These are phyloP conservation scores for Osmanthus fragrans DNA, from an alignment of 257 asterid species.

Conservation along the genomic window DNA sequence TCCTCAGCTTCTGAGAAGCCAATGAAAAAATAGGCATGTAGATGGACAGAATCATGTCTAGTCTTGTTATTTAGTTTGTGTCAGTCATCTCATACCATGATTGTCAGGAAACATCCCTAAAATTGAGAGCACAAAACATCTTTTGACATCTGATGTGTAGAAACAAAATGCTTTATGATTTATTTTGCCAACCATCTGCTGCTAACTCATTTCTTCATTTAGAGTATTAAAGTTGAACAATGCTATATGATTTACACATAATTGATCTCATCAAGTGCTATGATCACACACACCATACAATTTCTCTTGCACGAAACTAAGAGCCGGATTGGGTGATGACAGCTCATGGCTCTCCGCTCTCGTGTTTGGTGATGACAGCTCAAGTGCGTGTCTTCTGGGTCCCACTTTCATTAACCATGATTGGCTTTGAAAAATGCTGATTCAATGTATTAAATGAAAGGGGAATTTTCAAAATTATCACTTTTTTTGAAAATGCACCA, in stretches of 20 bases:
- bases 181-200: neutral
- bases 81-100: no score
- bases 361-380: no score
- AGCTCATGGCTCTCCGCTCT: no score
- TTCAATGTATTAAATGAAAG: conserved; percentile 6
- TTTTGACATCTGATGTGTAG: neutral
- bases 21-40: conserved; percentile 39
- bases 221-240: neutral
- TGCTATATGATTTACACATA: no score
- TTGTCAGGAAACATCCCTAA: no score
- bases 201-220: neutral
- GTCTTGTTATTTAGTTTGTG: neutral
- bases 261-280: conserved; percentile 5
- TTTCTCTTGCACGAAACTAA: neutral
- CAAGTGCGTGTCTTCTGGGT: no score
- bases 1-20: conserved; percentile 35
- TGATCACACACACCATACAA: neutral
- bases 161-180: neutral
- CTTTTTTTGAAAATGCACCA: no score
- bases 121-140: conserved; percentile 6
- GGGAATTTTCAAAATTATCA: no score
- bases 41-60: conserved; percentile 17
- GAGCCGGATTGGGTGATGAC: neutral
- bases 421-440: neutral
- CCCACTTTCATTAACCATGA: neutral